phyloP scores from a whole-genome alignment of 2,329 filamentous ascomycete genomes.

The Botryotinia calthae region DNA sequence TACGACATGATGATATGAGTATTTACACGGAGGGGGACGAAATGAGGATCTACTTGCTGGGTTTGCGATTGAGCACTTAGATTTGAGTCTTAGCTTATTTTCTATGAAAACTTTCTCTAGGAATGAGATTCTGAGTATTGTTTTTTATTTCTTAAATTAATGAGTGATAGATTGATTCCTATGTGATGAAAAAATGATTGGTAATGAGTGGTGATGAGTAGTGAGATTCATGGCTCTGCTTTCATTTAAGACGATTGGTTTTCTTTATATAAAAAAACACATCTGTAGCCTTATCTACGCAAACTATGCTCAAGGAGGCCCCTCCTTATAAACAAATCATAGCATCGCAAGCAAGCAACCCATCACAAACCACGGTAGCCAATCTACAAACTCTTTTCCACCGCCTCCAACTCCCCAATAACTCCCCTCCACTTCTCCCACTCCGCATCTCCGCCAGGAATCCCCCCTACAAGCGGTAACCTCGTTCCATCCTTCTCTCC shows the following conservation, averaged over 20 bases:
- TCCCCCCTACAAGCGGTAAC: conserved; percentile 56
- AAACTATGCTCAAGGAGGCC: not conserved
- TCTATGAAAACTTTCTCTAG: not conserved
- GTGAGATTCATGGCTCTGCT: not conserved
- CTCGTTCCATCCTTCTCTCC: conserved; percentile 59
- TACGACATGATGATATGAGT: not conserved
- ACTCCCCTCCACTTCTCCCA: conserved; percentile 48
- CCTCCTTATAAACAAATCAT: not conserved
- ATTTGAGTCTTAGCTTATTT: not conserved
- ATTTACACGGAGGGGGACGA: not conserved
- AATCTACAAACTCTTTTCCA: conserved; percentile 35
- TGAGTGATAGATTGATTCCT: not conserved
- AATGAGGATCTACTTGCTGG: not conserved
- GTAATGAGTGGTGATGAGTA: not conserved
- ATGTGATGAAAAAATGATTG: not conserved
- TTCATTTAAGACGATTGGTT: not conserved
- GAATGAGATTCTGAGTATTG: not conserved
- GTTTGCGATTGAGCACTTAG: not conserved
- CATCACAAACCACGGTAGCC: not conserved
- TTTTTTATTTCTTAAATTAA: not conserved
- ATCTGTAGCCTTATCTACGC: not conserved
- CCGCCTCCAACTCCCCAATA: conserved; percentile 34
- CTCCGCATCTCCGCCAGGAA: conserved; percentile 50
- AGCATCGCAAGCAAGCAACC: not conserved
- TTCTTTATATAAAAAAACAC: too few species aligned